Conservation (phyloP, 805 yeast species). For the Aciculoconidium aculeatum region DNA sequence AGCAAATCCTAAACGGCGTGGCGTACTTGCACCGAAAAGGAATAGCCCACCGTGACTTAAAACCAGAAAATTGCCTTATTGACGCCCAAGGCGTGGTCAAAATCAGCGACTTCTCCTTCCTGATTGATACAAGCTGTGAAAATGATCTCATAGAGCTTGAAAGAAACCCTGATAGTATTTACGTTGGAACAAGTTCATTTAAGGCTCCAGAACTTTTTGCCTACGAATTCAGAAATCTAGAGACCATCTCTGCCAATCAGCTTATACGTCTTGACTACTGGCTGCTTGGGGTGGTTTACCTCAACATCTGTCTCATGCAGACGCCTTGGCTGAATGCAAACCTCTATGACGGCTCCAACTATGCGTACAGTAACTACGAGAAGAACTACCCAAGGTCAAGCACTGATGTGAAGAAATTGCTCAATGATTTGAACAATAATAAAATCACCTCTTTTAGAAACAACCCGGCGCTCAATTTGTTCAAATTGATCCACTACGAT, state of each 20-base stretch:
- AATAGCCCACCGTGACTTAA: constrained; percentile 47
- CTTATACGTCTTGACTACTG: constrained; percentile 36
- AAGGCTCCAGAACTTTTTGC: constrained; percentile 48
- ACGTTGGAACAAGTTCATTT: constrained; percentile 47
- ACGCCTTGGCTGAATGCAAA: constrained; percentile 45
- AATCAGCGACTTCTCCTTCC: constrained; percentile 48
- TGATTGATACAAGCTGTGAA: constrained; percentile 23
- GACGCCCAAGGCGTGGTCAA: constrained; percentile 40
- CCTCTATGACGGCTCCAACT: constrained; percentile 15
- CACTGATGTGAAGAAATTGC: constrained; percentile 9
- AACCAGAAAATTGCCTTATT: constrained; percentile 49
- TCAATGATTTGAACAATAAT: constrained; percentile 11
- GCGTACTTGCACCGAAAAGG: constrained; percentile 36
- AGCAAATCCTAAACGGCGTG: constrained; percentile 41
- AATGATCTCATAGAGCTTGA: constrained; percentile 13
- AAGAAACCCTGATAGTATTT: constrained; percentile 16
- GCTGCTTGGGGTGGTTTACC: constrained; percentile 47
- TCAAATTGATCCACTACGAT: constrained; percentile 34
- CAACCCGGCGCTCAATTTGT: constrained; percentile 29
- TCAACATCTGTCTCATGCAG: constrained; percentile 37
- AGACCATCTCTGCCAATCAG: constrained; percentile 1
- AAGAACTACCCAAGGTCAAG: constrained; percentile 20
- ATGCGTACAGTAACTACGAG: constrained; percentile 16
- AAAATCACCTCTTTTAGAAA: constrained; percentile 7
- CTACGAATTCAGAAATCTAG: constrained; percentile 14